A percentile compares a stretch with the other conserved stretches of the same genome.
phyloP scores from a whole-genome alignment of 768 basidiomycete genomes.

The Xanthoconium stramineum region DNA sequence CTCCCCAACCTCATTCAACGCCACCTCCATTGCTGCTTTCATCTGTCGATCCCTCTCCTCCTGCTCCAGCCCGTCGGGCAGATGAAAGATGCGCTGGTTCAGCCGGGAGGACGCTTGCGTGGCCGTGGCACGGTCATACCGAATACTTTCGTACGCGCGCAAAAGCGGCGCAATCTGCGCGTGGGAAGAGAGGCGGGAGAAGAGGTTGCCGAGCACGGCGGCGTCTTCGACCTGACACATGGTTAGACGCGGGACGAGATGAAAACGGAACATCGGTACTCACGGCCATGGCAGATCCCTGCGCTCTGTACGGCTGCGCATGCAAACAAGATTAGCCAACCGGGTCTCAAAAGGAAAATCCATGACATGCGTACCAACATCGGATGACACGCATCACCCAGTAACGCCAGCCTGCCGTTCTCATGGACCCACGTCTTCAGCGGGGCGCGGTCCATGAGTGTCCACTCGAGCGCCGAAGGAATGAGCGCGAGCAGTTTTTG shows the following conservation, averaged over 20 bases:
- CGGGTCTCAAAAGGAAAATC: background rate
- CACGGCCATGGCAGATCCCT: conserved; percentile 55
- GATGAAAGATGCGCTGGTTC: conserved; percentile 55
- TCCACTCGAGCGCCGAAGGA: conserved; percentile 44
- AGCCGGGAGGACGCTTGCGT: conserved; percentile 48
- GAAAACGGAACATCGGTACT: conserved; percentile 7
- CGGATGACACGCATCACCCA: conserved; percentile 58
- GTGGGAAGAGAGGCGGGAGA: conserved; percentile 42
- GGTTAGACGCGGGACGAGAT: background rate
- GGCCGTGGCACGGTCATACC: conserved; percentile 45
- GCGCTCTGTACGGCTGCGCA: conserved; percentile 37
- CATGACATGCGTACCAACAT: conserved; percentile 38
- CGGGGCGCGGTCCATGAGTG: conserved; percentile 47
- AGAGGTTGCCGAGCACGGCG: conserved; percentile 44
- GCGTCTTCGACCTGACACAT: conserved; percentile 33
- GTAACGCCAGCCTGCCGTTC: conserved; percentile 39
- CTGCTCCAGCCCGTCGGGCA: conserved; percentile 53
- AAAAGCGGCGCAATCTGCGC: conserved; percentile 46
- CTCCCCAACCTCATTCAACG: conserved; percentile 26
- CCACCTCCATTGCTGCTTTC: conserved; percentile 44
- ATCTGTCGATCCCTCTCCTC: conserved; percentile 48
- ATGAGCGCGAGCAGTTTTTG: conserved; percentile 45
- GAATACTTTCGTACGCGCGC: conserved; percentile 50
- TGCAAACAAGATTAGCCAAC: background rate
- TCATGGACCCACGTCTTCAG: conserved; percentile 48